Evolutionary conservation across 495 filamentous ascomycete species (phyloP), one percentile per base, ranked within the genome.

Genomic region (Pyrenopolyporus hunteri): DNA sequence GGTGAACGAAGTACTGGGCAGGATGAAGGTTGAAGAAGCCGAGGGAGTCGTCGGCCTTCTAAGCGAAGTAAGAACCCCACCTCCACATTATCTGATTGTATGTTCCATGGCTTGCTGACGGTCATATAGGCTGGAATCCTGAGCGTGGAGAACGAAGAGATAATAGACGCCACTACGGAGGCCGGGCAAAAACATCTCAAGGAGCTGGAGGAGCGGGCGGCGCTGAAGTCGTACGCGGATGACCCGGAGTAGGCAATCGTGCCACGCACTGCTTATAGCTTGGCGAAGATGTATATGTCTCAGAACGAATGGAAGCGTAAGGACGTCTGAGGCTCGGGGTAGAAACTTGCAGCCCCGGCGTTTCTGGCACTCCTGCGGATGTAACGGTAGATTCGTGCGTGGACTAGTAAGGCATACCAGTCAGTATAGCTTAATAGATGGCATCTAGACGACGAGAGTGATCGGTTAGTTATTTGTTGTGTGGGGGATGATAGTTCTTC

Each of bases 1-100:
- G 73, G 93, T 98, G 37, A 98, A 98, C 76, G 93, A 95, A 78
- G 94, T 96, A 7, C 79, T 98, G n/a, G 94, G 91, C 17, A 89
- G 89, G 70, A 91, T 98, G 93, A 88, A 84, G 55, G 91, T 98
- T 0, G 87, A 89, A 33, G 93, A 97, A 57, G 94, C 95, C 0
- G 95, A 98, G 76, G 89, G 91, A 65, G 72, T 98, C 16, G 92
- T 98, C 37, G 89, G 84, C 62, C 83, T 89, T 69, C 75, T 98
- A 45, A 85, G 93, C 16, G 83, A 97, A 75, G 85, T 87, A 65
- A 73, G 77, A 70, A 22, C 20, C 26, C 36, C 37, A 10, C 13
- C 10, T n/a, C n/a, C n/a, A n/a, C 14, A 35, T 22, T 33, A 11
- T 28, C 7, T 10, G 8, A 8, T 4, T 6, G 0, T 35, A 29